Base-by-base conservation (phyloP, 23 red algal species). In the Porphyridium purpureum region DNA sequence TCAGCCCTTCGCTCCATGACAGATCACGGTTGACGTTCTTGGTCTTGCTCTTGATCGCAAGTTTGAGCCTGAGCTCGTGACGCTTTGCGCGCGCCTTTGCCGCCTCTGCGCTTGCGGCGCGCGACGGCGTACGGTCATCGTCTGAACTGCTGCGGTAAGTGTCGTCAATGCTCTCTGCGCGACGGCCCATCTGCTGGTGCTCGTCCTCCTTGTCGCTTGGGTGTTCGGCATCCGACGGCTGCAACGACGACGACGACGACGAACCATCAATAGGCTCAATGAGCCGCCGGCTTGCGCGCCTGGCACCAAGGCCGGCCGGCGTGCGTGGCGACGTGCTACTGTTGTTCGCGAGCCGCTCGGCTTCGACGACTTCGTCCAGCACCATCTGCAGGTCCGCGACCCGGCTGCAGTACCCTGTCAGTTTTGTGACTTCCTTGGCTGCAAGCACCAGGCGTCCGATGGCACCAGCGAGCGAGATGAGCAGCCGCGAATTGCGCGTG, bases 361-460 rank as follows among this genome's bases (percentile, higher is more conserved):
- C n/a, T n/a, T n/a, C n/a, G n/a, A n/a, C n/a, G 30, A 95, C 40
- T 49, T 95, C 88, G 33, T 66, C 56, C 9, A 95, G 65, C 2
- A 95, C 88, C 47, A 62, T 40, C 27, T 84, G 60, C 32, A 95
- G 73, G 17, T 58, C 46, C 24, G 69, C 66, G 33, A 95, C 88
- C 14, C 88, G 61, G 9, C 70, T 63, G 19, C 57, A 62, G 44
- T 81, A 95, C 7, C 88, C 88, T 1, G 88, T 80, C 34, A 95
- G 69, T 29, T 61, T 35, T 2, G 88, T 84, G 4, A 95, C 54
- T 29, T 85, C 79, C 78, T 85, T 85, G 1, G 78, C 88, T 0
- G 88, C 78, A 1, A 95, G 69, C 0, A 95, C 76, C 4, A 95
- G 57, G 54, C 88, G 56, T 2, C 88, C 88, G 49, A 95, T 95